A percentile compares a stretch with the other conserved stretches of the same genome.
These are phyloP conservation scores for Daldinia eschscholtzii DNA, from an alignment of 2,329 filamentous ascomycete species.

Conservation along the genomic window DNA sequence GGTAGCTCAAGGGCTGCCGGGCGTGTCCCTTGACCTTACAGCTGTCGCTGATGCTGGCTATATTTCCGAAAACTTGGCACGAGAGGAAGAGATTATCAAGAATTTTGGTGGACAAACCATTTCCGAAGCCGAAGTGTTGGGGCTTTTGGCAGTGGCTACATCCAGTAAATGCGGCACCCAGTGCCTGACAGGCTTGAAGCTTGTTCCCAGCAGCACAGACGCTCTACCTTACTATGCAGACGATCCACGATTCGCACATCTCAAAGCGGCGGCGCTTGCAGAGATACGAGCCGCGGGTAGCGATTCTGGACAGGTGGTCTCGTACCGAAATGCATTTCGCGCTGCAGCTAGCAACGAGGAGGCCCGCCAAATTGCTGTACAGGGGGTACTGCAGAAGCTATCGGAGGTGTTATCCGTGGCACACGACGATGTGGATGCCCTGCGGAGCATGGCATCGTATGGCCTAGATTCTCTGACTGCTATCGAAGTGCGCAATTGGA, in stretches of 20 bases:
- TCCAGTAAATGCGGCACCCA: slow-evolving; percentile 44
- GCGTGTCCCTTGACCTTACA: slow-evolving; percentile 39
- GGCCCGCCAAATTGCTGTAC: slow-evolving; percentile 46
- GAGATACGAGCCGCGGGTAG: slow-evolving; percentile 41
- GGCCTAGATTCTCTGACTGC: slow-evolving; percentile 41
- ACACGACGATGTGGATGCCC: slow-evolving; percentile 42
- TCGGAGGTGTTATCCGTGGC: slow-evolving; percentile 44
- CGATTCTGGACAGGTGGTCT: slow-evolving; percentile 40
- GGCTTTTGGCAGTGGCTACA: slow-evolving; percentile 46
- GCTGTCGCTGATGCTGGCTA: slow-evolving; percentile 40
- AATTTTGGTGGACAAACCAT: slow-evolving; percentile 38
- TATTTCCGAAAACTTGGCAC: slow-evolving; percentile 34
- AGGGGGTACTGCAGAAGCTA: slow-evolving; percentile 50
- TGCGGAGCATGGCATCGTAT: slow-evolving; percentile 43
- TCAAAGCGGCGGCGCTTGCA: slow-evolving; percentile 34
- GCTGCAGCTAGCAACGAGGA: slow-evolving; percentile 48
- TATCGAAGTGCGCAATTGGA: slow-evolving; percentile 44
- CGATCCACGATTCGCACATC: slow-evolving; percentile 39
- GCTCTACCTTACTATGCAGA: slow-evolving; percentile 41
- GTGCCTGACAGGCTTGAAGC: slow-evolving; percentile 50
- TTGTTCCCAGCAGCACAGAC: slow-evolving; percentile 42
- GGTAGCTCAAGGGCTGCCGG: slow-evolving; percentile 35
- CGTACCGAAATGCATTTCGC: slow-evolving; percentile 48
- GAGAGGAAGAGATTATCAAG: slow-evolving; percentile 46
- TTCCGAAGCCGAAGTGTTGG: slow-evolving; percentile 45